These are phyloP conservation scores for Ulmus americana DNA, from an alignment of 331 rosid genomes.

Conservation along the genomic window DNA sequence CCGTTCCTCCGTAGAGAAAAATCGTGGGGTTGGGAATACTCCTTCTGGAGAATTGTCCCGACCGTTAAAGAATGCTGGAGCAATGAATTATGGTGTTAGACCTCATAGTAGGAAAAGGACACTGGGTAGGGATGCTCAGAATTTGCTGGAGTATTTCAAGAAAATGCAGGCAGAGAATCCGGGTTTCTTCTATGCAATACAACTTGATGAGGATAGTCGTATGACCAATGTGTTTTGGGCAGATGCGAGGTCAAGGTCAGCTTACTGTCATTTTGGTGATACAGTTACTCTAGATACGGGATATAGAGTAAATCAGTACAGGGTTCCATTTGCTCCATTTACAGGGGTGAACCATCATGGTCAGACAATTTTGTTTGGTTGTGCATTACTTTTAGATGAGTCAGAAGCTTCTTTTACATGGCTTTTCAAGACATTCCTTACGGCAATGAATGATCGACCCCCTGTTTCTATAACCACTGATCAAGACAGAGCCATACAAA, in stretches of 20 bases:
- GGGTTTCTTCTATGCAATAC: slow-evolving; percentile 87
- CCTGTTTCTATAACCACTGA: slow-evolving; percentile 81
- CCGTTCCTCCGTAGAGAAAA: slow-evolving; percentile 42
- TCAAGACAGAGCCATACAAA: slow-evolving; percentile 67
- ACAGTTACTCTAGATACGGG: slow-evolving; percentile 70
- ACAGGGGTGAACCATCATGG: slow-evolving; percentile 91
- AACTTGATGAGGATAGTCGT: slow-evolving; percentile 76
- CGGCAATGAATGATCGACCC: slow-evolving; percentile 70
- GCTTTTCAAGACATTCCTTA: slow-evolving; percentile 80
- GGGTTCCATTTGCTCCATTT: slow-evolving; percentile 81
- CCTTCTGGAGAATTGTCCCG: slow-evolving; percentile 40
- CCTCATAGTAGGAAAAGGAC: slow-evolving; percentile 46
- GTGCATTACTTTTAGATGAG: slow-evolving; percentile 85
- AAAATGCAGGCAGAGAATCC: slow-evolving; percentile 94
- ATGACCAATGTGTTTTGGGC: slow-evolving; percentile 86
- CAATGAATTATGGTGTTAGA: slow-evolving; percentile 39
- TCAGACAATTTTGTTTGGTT: slow-evolving; percentile 75
- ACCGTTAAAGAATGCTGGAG: slow-evolving; percentile 33
- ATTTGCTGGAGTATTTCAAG: slow-evolving; percentile 83
- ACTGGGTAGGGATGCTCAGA: slow-evolving; percentile 78
- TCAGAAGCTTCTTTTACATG: slow-evolving; percentile 80
- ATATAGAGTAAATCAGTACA: slow-evolving; percentile 59
- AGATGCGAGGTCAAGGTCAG: slow-evolving; percentile 80
- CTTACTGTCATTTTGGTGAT: slow-evolving; percentile 78
- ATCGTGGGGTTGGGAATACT: slow-evolving; percentile 36